A percentile compares a stretch with the other conserved stretches of the same genome.
phyloP scores from a whole-genome alignment of 192 early-diverging fungal genomes.

The Linnemannia exigua region DNA sequence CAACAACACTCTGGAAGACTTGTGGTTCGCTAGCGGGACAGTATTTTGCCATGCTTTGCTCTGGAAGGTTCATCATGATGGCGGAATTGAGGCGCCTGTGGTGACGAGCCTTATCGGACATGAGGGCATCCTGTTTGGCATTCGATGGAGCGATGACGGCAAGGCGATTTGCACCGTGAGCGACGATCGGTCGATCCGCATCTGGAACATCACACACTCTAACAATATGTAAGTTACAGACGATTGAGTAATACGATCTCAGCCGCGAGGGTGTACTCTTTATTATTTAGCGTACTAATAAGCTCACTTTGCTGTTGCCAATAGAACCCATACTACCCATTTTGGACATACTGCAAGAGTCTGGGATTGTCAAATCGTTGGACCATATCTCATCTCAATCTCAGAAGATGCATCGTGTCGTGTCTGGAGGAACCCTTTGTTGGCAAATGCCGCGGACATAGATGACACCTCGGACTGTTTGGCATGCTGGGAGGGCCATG shows the following conservation, averaged over 20 bases:
- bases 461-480: constrained; percentile 64
- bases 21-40: constrained; percentile 81
- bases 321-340: constrained; percentile 31
- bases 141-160: constrained; percentile 76
- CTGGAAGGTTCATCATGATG: constrained; percentile 68
- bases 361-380: constrained; percentile 81
- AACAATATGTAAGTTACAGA: constrained; percentile 19
- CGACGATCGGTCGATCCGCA: constrained; percentile 86
- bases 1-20: constrained; percentile 61
- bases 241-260: background rate
- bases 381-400: constrained; percentile 72
- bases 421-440: constrained; percentile 75
- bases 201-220: constrained; percentile 72
- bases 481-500: constrained; percentile 85
- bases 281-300: background rate
- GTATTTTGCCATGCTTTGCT: constrained; percentile 87
- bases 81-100: constrained; percentile 57
- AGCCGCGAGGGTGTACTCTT: background rate
- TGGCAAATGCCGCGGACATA: constrained; percentile 29
- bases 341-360: constrained; percentile 86
- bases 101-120: constrained; percentile 67
- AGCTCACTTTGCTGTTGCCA: background rate
- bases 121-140: constrained; percentile 85
- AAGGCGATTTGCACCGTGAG: constrained; percentile 75
- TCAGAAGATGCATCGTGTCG: constrained; percentile 87